These are phyloP conservation scores for Thymus mandschuricus DNA, from an alignment of 257 asterid genomes.

Conservation along the genomic window DNA sequence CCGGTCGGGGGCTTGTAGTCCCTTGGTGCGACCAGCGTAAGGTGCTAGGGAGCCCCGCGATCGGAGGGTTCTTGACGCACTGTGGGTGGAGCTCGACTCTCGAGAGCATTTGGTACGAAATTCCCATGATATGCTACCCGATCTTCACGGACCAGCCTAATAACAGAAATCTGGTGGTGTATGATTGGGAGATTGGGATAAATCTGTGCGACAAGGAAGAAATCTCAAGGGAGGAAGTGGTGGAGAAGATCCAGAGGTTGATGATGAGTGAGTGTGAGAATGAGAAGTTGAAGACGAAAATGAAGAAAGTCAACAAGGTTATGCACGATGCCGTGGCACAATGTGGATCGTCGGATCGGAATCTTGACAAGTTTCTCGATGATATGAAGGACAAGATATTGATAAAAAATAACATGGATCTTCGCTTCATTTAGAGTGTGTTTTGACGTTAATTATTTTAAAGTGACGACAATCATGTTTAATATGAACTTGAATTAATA, in stretches of 20 bases:
- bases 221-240: too few relatives aligned
- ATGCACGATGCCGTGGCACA: background rate
- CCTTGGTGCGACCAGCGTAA: background rate
- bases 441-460: too few relatives aligned
- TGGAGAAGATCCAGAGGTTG: background rate
- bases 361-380: background rate
- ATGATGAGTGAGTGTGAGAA: background rate
- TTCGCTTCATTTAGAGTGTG: too few relatives aligned
- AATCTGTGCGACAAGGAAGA: too few relatives aligned
- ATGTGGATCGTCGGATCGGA: slow-evolving; percentile 7
- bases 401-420: too few relatives aligned
- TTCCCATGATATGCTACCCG: slow-evolving; percentile 12
- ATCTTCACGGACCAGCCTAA: background rate
- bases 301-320: slow-evolving; percentile 10
- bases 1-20: background rate
- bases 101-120: background rate
- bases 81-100: background rate
- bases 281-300: background rate
- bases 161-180: slow-evolving; percentile 1
- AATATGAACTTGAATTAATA: too few relatives aligned
- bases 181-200: background rate
- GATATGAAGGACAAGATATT: slow-evolving; percentile 4
- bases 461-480: too few relatives aligned
- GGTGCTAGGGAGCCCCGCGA: background rate
- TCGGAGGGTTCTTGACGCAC: slow-evolving; percentile 13